Conservation (phyloP, 164 flowering plant genomes). For the Vitis labrusca region DNA sequence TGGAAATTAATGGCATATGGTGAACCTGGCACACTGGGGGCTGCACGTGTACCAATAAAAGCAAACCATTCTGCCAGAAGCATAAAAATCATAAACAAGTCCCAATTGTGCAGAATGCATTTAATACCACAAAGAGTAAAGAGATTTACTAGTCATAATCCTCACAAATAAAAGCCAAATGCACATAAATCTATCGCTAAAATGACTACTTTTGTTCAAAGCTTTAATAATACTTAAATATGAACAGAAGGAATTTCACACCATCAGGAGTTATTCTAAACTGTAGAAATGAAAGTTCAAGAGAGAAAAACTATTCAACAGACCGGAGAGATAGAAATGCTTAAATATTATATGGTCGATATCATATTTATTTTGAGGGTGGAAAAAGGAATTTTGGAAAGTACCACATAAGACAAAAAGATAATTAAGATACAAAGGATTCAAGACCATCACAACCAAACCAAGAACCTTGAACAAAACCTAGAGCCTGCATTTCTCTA, state of each 20-base stretch:
- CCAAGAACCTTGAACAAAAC: too few species aligned
- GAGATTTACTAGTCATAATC: neutral
- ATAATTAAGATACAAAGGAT: too few species aligned
- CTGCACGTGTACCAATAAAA: constrained; percentile 78
- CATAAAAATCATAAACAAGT: constrained; percentile 1
- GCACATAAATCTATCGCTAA: neutral
- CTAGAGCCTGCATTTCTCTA: too few species aligned
- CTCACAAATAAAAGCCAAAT: neutral
- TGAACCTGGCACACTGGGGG: constrained; percentile 69
- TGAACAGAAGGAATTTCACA: neutral
- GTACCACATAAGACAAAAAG: too few species aligned
- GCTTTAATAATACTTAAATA: neutral
- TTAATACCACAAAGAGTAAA: neutral
- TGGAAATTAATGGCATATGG: constrained; percentile 80
- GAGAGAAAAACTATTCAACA: too few species aligned
- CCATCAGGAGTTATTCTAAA: too few species aligned
- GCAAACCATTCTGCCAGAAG: constrained; percentile 79
- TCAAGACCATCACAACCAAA: too few species aligned
- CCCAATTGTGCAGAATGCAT: neutral
- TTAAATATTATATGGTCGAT: too few species aligned
- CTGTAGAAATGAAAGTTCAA: too few species aligned
- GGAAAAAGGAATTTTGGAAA: too few species aligned
- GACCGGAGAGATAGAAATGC: too few species aligned
- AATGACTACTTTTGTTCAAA: neutral
- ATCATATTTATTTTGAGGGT: too few species aligned